A percentile compares a stretch with the other conserved stretches of the same genome.
phyloP scores from a whole-genome alignment of 139 green algal species.

The Tetraselmis chui region DNA sequence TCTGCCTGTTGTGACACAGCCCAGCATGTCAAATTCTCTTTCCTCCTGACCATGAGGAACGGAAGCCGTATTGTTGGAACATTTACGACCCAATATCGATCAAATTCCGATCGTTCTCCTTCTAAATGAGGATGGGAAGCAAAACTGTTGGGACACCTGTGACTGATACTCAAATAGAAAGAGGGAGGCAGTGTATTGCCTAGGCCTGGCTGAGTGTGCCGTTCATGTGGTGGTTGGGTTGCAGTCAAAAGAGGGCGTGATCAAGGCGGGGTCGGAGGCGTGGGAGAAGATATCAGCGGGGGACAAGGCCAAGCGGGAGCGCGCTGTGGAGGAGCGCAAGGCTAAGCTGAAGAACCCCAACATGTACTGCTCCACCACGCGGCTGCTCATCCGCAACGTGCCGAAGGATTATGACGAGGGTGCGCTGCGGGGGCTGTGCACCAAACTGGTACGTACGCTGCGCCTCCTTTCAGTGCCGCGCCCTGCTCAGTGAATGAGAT shows the following conservation, averaged over 20 bases:
- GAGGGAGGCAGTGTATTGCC: too few species aligned
- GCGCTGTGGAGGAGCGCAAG: conserved; percentile 58
- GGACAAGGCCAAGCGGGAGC: conserved; percentile 60
- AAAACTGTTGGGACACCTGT: background rate
- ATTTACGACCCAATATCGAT: too few species aligned
- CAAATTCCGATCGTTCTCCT: too few species aligned
- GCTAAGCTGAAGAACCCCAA: conserved; percentile 87
- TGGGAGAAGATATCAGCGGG: conserved; percentile 65
- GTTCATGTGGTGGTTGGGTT: too few species aligned
- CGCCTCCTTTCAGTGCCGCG: background rate
- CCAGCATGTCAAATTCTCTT: conserved; percentile 1
- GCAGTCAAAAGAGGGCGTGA: conserved; percentile 69
- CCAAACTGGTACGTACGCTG: conserved; percentile 35
- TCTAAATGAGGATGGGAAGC: background rate
- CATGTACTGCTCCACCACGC: conserved; percentile 77
- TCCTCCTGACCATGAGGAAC: background rate
- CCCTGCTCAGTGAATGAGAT: background rate
- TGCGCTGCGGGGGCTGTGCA: conserved; percentile 43
- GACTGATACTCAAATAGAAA: too few species aligned
- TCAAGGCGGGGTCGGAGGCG: conserved; percentile 61
- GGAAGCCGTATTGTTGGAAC: background rate
- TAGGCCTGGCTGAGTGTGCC: too few species aligned
- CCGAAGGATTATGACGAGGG: conserved; percentile 56
- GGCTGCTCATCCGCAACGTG: conserved; percentile 81
- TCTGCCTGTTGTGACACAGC: too few species aligned